phyloP scores from a whole-genome alignment of 306 rosid species.

The Aeschynomene evenia region DNA sequence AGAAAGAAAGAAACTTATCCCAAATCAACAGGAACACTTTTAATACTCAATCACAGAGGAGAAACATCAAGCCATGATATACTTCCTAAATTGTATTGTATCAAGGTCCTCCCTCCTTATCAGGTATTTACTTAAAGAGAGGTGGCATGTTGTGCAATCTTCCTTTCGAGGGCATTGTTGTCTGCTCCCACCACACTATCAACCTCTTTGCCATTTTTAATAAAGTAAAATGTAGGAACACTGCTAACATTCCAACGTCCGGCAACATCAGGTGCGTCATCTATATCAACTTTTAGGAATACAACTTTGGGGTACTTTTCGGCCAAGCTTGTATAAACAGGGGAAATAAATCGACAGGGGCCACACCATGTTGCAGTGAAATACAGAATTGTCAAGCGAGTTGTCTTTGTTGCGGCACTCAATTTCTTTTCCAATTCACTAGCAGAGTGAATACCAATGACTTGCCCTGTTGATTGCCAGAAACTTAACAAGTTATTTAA shows the following conservation, averaged over 20 bases:
- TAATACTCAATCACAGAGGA: neutral
- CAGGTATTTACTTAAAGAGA: conserved; percentile 37
- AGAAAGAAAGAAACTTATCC: neutral
- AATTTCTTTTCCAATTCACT: conserved; percentile 59
- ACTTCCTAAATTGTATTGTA: conserved; percentile 4
- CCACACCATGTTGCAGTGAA: conserved; percentile 97
- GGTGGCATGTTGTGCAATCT: conserved; percentile 57
- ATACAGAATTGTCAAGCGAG: conserved; percentile 67
- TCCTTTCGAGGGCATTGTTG: conserved; percentile 56
- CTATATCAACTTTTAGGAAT: conserved; percentile 73
- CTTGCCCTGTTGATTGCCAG: conserved; percentile 55
- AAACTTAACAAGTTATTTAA: conserved; percentile 8
- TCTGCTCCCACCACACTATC: conserved; percentile 75
- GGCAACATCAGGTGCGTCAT: conserved; percentile 71
- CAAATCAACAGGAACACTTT: conserved; percentile 10
- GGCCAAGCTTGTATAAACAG: conserved; percentile 69
- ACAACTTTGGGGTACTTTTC: conserved; percentile 64
- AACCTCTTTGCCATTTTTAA: conserved; percentile 61
- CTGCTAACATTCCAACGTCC: conserved; percentile 67
- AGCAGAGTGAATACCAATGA: conserved; percentile 56
- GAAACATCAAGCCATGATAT: conserved; percentile 22
- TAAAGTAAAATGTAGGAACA: conserved; percentile 75
- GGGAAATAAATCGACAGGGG: conserved; percentile 78
- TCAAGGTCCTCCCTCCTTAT: conserved; percentile 7
- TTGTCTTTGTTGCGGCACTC: conserved; percentile 67